phyloP scores from a whole-genome alignment of 1,139 yeast species.

The Suhomyces chickasaworum region DNA sequence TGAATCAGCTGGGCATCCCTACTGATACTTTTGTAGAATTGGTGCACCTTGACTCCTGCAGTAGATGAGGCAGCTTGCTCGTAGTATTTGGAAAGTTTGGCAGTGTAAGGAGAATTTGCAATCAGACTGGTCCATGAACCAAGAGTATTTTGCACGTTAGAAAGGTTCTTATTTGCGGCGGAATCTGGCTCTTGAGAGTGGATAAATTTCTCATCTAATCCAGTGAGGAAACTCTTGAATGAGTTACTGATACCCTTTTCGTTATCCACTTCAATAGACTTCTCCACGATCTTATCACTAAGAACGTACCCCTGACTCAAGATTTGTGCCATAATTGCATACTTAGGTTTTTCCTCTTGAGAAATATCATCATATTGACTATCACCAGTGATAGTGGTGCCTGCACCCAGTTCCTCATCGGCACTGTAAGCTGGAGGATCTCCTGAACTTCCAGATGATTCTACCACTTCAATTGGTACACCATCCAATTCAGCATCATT shows the following conservation, averaged over 20 bases:
- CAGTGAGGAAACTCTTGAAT: conserved; percentile 57
- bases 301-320: conserved; percentile 70
- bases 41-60: conserved; percentile 54
- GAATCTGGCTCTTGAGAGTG: conserved; percentile 51
- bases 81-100: conserved; percentile 47
- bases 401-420: conserved; percentile 15
- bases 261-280: conserved; percentile 63
- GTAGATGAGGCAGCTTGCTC: conserved; percentile 47
- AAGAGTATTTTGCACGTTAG: conserved; percentile 17
- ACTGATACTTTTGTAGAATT: conserved; percentile 53
- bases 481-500: conserved; percentile 77
- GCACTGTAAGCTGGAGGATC: conserved; percentile 20
- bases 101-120: conserved; percentile 22
- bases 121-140: conserved; percentile 13
- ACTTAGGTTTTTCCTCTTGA: conserved; percentile 79
- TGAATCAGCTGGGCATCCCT: conserved; percentile 66
- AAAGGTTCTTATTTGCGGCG: conserved; percentile 23
- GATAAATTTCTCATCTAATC: conserved; percentile 62
- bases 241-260: conserved; percentile 61
- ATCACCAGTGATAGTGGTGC: conserved; percentile 36
- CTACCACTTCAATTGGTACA: conserved; percentile 50
- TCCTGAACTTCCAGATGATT: conserved; percentile 23
- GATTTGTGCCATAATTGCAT: conserved; percentile 75
- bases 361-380: conserved; percentile 52
- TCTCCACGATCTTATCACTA: conserved; percentile 61